Conservation (phyloP, 2,329 filamentous ascomycete species). For the Acephala macrosclerotiorum region DNA sequence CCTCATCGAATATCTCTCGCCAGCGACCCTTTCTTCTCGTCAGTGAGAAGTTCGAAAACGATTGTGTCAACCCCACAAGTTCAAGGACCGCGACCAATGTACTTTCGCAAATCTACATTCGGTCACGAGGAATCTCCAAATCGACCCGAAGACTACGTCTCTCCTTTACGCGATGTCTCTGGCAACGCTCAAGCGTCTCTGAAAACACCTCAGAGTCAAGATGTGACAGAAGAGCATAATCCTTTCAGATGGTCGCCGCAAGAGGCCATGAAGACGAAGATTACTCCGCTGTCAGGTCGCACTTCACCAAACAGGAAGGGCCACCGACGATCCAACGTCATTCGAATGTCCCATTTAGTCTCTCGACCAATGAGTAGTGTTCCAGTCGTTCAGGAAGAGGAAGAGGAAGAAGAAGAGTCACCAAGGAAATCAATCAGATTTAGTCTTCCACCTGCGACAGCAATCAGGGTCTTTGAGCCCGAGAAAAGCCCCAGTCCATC, state of each 20-base stretch:
- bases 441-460: conserved; percentile 18
- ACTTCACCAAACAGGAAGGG: conserved; percentile 29
- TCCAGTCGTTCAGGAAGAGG: conserved; percentile 37
- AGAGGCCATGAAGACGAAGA: conserved; percentile 30
- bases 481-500: conserved; percentile 29
- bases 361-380: conserved; percentile 34
- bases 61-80: conserved; percentile 20
- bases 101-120: conserved; percentile 40
- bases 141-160: conserved; percentile 23
- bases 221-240: conserved; percentile 23
- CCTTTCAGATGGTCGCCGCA: conserved; percentile 41
- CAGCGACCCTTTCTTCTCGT: conserved; percentile 37
- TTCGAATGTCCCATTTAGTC: conserved; percentile 35
- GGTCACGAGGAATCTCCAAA: conserved; percentile 31
- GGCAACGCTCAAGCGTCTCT: conserved; percentile 31
- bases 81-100: conserved; percentile 30
- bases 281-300: conserved; percentile 24
- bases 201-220: conserved; percentile 10
- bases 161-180: conserved; percentile 35
- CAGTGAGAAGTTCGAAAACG: conserved; percentile 33
- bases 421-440: conserved; percentile 19
- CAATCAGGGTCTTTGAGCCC: conserved; percentile 23
- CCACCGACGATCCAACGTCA: conserved; percentile 38
- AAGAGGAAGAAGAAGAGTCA: conserved; percentile 37
- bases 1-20: conserved; percentile 25